Evolutionary conservation across 176 grass and related monocot genomes (phyloP).

Genomic region (Ampelocalamus luodianensis): DNA sequence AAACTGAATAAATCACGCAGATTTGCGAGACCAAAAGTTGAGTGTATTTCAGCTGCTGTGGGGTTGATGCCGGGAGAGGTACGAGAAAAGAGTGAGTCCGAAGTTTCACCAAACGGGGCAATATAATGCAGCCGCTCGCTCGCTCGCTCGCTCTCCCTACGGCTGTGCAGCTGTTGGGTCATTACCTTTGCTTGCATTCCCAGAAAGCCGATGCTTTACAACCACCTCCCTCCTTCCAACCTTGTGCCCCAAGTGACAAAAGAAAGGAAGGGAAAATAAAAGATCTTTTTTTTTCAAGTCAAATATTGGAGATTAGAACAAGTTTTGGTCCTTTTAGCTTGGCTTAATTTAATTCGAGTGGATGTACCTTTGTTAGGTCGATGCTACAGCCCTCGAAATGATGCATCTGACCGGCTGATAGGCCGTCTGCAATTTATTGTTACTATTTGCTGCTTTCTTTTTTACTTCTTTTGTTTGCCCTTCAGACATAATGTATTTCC

Average conservation of each 20-base stretch:
- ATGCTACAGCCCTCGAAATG: conserved; percentile 1
- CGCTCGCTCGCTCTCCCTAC: conserved; percentile 10
- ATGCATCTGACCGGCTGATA: conserved; percentile 4
- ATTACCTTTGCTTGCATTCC: conserved; percentile 78
- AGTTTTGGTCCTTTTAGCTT: conserved; percentile 25
- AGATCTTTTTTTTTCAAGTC: not conserved
- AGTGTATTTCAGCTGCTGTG: conserved; percentile 22
- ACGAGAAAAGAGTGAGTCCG: conserved; percentile 45
- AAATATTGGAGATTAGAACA: conserved; percentile 36
- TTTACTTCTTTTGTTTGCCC: not conserved
- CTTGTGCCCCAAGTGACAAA: conserved; percentile 59
- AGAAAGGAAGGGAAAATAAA: not conserved
- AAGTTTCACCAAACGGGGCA: conserved; percentile 59
- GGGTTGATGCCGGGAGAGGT: not conserved
- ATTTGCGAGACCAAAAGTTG: not conserved
- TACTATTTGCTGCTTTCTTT: not conserved
- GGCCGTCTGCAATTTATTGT: not conserved
- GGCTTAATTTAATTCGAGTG: conserved; percentile 24
- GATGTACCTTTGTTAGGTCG: conserved; percentile 30
- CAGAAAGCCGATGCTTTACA: conserved; percentile 67
- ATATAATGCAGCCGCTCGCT: conserved; percentile 52
- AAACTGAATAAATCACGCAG: not conserved
- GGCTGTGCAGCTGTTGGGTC: conserved; percentile 42
- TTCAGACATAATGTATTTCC: not conserved
- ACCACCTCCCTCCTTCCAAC: conserved; percentile 46